phyloP scores from a whole-genome alignment of 2,329 filamentous ascomycete genomes.

The Cordyceps cateniannulata region DNA sequence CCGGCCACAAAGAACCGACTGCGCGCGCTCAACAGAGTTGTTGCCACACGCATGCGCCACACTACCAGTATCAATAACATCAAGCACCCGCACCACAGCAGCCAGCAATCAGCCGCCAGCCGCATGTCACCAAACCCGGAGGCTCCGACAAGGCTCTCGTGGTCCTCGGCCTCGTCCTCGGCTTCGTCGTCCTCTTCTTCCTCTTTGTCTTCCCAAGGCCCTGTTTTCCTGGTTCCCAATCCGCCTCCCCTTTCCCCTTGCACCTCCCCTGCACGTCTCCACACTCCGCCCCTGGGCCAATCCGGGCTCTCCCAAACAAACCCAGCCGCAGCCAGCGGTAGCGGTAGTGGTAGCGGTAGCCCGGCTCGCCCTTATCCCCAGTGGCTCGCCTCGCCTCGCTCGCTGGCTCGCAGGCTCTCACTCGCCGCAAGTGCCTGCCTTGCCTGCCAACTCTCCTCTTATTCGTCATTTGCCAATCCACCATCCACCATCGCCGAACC shows the following conservation, averaged over 20 bases:
- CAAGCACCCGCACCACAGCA: background rate
- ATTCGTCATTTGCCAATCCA: background rate
- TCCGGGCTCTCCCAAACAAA: constrained; percentile 8
- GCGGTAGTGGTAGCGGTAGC: no score
- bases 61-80: background rate
- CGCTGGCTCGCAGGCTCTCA: background rate
- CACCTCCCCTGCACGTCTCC: constrained; percentile 1
- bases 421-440: background rate
- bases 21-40: background rate
- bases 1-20: background rate
- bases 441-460: no score
- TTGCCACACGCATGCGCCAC: background rate
- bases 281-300: constrained; percentile 8
- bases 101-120: background rate
- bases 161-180: no score
- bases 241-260: background rate
- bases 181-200: no score
- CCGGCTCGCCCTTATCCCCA: background rate
- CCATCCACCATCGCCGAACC: background rate
- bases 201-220: no score
- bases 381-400: no score
- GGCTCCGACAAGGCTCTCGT: background rate
- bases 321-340: background rate
- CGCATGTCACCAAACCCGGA: background rate
- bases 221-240: no score